Evolutionary conservation across 176 grass and related monocot species (phyloP).

Genomic region (Rhynchospora pubera): DNA sequence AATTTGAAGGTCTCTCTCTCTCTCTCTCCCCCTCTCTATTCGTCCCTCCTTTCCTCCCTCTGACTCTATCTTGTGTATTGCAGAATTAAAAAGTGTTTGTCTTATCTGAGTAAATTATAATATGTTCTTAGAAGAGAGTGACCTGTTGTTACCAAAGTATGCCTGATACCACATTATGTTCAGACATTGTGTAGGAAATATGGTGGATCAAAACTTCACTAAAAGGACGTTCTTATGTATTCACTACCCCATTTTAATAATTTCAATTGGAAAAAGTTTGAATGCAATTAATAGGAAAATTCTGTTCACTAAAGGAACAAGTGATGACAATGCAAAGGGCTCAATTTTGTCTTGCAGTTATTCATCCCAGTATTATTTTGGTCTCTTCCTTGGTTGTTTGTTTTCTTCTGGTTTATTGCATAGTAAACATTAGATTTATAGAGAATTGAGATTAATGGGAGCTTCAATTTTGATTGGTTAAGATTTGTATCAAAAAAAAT

Average conservation of each 20-base stretch:
- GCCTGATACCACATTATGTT: not conserved
- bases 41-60: too few relatives aligned
- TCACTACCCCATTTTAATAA: not conserved
- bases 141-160: not conserved
- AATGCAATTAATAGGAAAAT: not conserved
- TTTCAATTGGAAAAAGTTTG: not conserved
- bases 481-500: not conserved
- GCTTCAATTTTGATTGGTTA: not conserved
- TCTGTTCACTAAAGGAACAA: not conserved
- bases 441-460: not conserved
- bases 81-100: too few relatives aligned
- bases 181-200: not conserved
- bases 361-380: slow-evolving; percentile 1
- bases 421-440: not conserved
- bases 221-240: not conserved
- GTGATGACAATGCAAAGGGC: slow-evolving; percentile 6
- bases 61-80: too few relatives aligned
- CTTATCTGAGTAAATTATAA: not conserved
- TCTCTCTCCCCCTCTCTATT: not conserved
- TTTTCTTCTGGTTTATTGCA: not conserved
- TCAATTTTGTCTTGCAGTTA: not conserved
- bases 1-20: slow-evolving; percentile 34
- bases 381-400: not conserved
- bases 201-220: not conserved
- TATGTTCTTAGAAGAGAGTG: not conserved